Evolutionary conservation across 495 filamentous ascomycete species (phyloP).

Genomic region (Podospora didyma): DNA sequence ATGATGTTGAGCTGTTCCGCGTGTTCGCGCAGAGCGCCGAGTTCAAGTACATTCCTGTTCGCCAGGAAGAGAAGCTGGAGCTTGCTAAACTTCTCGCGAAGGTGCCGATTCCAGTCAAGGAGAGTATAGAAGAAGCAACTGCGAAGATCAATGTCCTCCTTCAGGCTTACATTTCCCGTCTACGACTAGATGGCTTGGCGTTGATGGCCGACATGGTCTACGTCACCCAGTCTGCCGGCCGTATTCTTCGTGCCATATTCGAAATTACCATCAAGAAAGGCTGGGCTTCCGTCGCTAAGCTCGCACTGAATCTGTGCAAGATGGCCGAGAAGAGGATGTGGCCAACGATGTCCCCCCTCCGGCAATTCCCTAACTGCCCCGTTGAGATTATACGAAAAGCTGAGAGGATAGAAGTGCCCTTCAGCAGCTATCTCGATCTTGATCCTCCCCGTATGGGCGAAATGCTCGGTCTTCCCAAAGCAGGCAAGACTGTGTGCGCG

Average conservation of each 20-base stretch:
- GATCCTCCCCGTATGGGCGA: conserved; percentile 98
- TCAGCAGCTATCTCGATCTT: conserved; percentile 89
- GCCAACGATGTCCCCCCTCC: conserved; percentile 94
- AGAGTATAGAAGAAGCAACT: conserved; percentile 93
- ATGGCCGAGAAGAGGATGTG: conserved; percentile 99
- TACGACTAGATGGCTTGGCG: conserved; percentile 89
- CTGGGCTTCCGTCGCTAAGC: conserved; percentile 91
- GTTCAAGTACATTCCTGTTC: conserved; percentile 98
- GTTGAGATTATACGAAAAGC: conserved; percentile 85
- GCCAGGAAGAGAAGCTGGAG: conserved; percentile 96
- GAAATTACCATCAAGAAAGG: conserved; percentile 95
- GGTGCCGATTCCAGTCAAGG: conserved; percentile 95
- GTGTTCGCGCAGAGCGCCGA: conserved; percentile 97
- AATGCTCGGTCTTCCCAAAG: conserved; percentile 85
- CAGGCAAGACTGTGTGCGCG: conserved; percentile 78
- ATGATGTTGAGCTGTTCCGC: conserved; percentile 90
- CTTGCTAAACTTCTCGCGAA: conserved; percentile 83
- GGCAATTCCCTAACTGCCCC: conserved; percentile 82
- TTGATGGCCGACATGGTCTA: conserved; percentile 99
- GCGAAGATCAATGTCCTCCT: conserved; percentile 99
- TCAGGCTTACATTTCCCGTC: conserved; percentile 92
- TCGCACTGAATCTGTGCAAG: conserved; percentile 92
- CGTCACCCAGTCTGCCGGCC: conserved; percentile 94
- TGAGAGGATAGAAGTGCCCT: conserved; percentile 91
- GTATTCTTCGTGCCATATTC: conserved; percentile 92